Evolutionary conservation across 1,284 basidiomycete genomes (phyloP).

Genomic region (Inonotus hispidus): DNA sequence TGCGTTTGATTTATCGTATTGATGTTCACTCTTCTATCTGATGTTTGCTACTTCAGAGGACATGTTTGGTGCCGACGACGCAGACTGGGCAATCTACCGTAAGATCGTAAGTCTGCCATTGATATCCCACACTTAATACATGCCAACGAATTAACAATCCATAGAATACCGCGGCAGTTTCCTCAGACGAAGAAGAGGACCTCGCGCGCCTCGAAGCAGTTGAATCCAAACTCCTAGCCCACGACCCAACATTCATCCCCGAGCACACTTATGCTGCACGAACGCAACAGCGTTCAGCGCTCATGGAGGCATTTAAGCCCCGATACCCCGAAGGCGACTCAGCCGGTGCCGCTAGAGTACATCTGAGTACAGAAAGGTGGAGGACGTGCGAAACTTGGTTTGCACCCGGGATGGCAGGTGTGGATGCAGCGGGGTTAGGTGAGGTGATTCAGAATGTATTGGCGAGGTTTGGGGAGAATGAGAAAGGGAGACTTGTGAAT

Average conservation of each 20-base stretch:
- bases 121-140: not conserved
- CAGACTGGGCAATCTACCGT: slow-evolving; percentile 97
- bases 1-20: slow-evolving; percentile 31
- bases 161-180: slow-evolving; percentile 79
- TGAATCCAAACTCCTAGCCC: slow-evolving; percentile 76
- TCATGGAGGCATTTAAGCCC: slow-evolving; percentile 82
- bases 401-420: slow-evolving; percentile 88
- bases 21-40: not conserved
- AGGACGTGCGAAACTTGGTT: slow-evolving; percentile 93
- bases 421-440: slow-evolving; percentile 91
- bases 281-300: slow-evolving; percentile 70
- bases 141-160: not conserved
- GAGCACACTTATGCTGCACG: slow-evolving; percentile 82
- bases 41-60: slow-evolving; percentile 58
- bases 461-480: slow-evolving; percentile 64
- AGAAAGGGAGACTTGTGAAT: slow-evolving; percentile 52
- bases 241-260: slow-evolving; percentile 80
- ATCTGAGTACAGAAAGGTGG: slow-evolving; percentile 92
- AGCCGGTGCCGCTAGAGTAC: slow-evolving; percentile 72
- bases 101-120: slow-evolving; percentile 71
- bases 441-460: slow-evolving; percentile 88
- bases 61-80: slow-evolving; percentile 92
- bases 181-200: slow-evolving; percentile 96
- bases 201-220: slow-evolving; percentile 64
- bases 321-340: slow-evolving; percentile 66